Evolutionary conservation across 306 rosid species (phyloP), one percentile per base, ranked within the genome.

Genomic region (Rubus idaeus): DNA sequence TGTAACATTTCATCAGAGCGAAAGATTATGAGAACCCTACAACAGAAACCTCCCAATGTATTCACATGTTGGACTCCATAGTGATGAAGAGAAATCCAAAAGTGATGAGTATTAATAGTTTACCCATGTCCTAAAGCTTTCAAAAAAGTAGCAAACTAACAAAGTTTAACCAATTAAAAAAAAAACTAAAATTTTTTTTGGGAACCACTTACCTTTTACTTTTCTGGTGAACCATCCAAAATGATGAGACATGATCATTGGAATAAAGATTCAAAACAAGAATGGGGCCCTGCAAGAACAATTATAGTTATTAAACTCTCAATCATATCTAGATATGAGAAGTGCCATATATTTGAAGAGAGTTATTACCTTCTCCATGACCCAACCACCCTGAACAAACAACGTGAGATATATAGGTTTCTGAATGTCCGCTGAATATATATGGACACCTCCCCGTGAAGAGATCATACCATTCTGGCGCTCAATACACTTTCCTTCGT

Each of bases 341-440:
- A 70, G 73, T n/a, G 23, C 5, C 53, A 61, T 47, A 69, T 69
- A 78, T 39, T 46, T 45, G 81, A 77, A 76, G 42, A 44, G 64
- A 68, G 68, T 63, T 60, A 81, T 82, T 75, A 89, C 99, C 99
- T 92, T 95, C 84, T 95, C 99, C 92, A 92, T 79, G 75, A 85
- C 82, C 99, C 99, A 95, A 81, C 91, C 97, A 78, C 89, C 96
- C 86, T 90, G 88, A 79, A 95, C 91, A 72, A 80, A 79, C 85
- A 92, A 85, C 58, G 90, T 87, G 75, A 95, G 92, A 81, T 92
- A 95, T 45, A 95, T 39, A 6, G 93, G 89, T 82, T 84, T 90
- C 90, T 87, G 97, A 82, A 88, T 83, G 86, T 95, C 97, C 7
- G 88, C 97, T 41, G 97, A 88, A 91, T 90, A 95, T 80, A 95